These are phyloP conservation scores for Astragalus membranaceus DNA, from an alignment of 306 rosid genomes.

Conservation along the genomic window DNA sequence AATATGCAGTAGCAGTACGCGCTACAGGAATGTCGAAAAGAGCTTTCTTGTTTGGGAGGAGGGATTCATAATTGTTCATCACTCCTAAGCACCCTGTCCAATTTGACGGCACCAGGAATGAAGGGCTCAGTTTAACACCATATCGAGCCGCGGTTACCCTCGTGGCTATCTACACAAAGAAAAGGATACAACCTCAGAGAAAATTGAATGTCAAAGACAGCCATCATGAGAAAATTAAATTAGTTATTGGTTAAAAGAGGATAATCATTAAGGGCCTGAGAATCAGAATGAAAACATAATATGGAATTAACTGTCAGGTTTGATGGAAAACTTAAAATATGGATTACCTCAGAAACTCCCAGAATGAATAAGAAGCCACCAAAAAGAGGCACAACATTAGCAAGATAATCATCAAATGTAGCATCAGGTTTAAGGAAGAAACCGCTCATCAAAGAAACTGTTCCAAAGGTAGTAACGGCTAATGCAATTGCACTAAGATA, in stretches of 20 bases:
- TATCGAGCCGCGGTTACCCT: slow-evolving; percentile 80
- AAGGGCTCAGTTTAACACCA: slow-evolving; percentile 90
- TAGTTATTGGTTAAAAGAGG: too few species aligned
- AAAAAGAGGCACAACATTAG: slow-evolving; percentile 78
- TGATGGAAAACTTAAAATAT: neutral
- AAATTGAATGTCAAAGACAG: neutral
- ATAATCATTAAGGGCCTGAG: too few species aligned
- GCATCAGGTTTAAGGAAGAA: slow-evolving; percentile 91
- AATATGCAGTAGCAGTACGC: slow-evolving; percentile 79
- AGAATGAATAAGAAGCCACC: slow-evolving; percentile 76
- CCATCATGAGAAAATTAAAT: too few species aligned
- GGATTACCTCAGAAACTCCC: slow-evolving; percentile 86
- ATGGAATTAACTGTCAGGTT: too few species aligned
- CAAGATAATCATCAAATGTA: slow-evolving; percentile 69
- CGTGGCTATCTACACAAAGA: slow-evolving; percentile 63
- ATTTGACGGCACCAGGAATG: slow-evolving; percentile 84
- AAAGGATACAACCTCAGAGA: slow-evolving; percentile 6
- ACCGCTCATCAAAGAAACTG: slow-evolving; percentile 84
- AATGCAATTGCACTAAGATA: slow-evolving; percentile 62
- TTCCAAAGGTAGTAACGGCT: slow-evolving; percentile 78
- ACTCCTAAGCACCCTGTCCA: slow-evolving; percentile 97
- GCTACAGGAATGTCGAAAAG: slow-evolving; percentile 89
- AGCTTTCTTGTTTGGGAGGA: slow-evolving; percentile 78
- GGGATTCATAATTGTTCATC: slow-evolving; percentile 86
- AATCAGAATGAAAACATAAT: too few species aligned